Evolutionary conservation across 2,329 filamentous ascomycete species (phyloP), one percentile per base, ranked within the genome.

Genomic region (Fonsecaea pedrosoi): DNA sequence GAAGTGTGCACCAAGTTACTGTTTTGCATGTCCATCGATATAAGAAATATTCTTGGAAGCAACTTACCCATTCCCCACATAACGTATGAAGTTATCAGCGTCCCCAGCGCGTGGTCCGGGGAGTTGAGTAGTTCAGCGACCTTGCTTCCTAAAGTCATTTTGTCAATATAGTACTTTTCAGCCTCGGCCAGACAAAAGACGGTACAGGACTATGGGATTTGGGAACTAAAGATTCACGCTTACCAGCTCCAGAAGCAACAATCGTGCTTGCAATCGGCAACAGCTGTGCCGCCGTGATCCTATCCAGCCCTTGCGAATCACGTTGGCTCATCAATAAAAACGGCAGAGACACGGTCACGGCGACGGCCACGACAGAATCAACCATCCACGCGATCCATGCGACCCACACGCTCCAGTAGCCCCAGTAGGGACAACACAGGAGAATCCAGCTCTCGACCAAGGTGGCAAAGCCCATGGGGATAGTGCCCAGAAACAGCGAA

Each of bases 391-490:
- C 75, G 0, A 77, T 81, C 86, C 85, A 88, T 9, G 84, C 85
- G 8, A 86, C 76, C 68, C 83, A 80, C 35, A 82, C 78, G n/a
- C 84, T 79, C 82, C 86, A 85, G 13, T 80, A 71, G 1, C 87
- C 88, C 88, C 86, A 90, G n/a, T 78, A 79, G 0, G 84, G 84
- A 7, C 84, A 80, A 74, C 88, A 90, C 38, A 87, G 80, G 37
- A 86, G 81, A 12, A 87, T 81, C 75, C 87, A 85, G 83, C 89
- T 87, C 68, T 88, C 87, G 67, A 91, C 84, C 53, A 91, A 86
- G 1, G 89, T 91, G 0, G 87, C 86, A 65, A 91, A 84, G 0
- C 84, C 88, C 87, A 91, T 91, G 0, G 89, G 89, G 37, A 90
- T 84, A 0, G 87, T 89, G 0, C 86, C 89, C 3, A 92, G 78